Base-by-base conservation (phyloP, 2,329 filamentous ascomycete genomes). In the Moelleriella libera region DNA sequence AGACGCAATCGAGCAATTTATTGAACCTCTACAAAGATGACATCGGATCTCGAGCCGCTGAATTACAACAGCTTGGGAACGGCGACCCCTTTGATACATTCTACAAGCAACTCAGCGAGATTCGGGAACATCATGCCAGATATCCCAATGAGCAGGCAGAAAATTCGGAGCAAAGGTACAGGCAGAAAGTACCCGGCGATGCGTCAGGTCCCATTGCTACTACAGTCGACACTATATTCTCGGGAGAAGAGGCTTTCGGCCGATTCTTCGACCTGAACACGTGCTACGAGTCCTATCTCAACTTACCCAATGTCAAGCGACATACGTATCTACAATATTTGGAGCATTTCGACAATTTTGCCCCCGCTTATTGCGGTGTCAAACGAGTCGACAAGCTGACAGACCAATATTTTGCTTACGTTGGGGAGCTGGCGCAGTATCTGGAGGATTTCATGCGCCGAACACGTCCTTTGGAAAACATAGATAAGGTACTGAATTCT, bases 111-210 rank as follows among this genome's bases (percentile, higher is more conserved):
- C 69, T 94, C 12, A 72, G 78, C 49, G 78, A 82, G 30, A 84
- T 95, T 58, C 92, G 88, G 59, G 81, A 85, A 44, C 94, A 94
- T 61, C 89, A 98, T 64, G 78, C 83, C 50, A 80, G 84, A 56
- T 96, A 98, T 59, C 90, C 90, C 1, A 94, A 94, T 66, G 88
- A 96, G 62, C 88, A 86, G 31, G 86, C 94, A 44, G 92, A 98
- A 65, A 96, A 97, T 57, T 80, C 95, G 11, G 94, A 98, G 68
- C 80, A 83, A 55, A 85, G 89, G 37, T 98, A 98, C 70, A 88
- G 88, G 63, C 75, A 68, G 43, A 75, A 80, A 59, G 78, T 75
- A 49, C 69, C 74, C 41, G 75, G 74, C 10, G 80, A 80, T 42
- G 82, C 83, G 53, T 77, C 80, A 45, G 78, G 83, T 44, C 69